Conservation (phyloP, 1,139 yeast species). For the Diutina pseudorugosa region DNA sequence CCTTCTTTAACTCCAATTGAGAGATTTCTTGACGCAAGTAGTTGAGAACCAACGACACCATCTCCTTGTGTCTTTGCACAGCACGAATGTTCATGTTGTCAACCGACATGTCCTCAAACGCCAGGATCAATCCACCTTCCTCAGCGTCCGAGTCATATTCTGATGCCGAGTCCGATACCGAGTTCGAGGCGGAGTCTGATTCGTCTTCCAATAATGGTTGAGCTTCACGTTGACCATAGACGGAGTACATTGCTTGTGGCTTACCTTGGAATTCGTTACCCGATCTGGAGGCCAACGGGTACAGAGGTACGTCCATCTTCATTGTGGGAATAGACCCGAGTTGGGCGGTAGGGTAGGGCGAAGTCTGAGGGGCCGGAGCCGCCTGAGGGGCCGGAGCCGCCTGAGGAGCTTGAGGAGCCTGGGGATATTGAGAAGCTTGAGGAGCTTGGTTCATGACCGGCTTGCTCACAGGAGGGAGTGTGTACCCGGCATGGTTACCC, state of each 20-base stretch:
- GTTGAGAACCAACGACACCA: slow-evolving; percentile 20
- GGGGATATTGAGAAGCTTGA: not conserved
- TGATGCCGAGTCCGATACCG: slow-evolving; percentile 8
- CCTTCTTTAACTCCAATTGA: slow-evolving; percentile 6
- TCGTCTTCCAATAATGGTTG: slow-evolving; percentile 5
- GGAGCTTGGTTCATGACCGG: not conserved
- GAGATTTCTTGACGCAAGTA: slow-evolving; percentile 15
- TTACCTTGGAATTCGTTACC: not conserved
- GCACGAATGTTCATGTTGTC: slow-evolving; percentile 12
- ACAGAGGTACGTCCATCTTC: slow-evolving; percentile 2
- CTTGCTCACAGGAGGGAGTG: not conserved
- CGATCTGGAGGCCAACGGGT: not conserved
- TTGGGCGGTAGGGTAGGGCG: slow-evolving; percentile 1
- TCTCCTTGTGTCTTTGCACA: slow-evolving; percentile 25
- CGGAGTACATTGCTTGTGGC: not conserved
- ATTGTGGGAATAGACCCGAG: not conserved
- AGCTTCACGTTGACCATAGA: slow-evolving; percentile 2
- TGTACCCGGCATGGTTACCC: not conserved
- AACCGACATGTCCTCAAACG: slow-evolving; percentile 14
- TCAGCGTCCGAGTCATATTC: slow-evolving; percentile 10
- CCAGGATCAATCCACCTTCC: slow-evolving; percentile 12
- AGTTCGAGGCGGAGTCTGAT: slow-evolving; percentile 5
- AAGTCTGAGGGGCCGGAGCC: no score
- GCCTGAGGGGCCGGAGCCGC: no score
- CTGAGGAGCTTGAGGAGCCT: not conserved